Conservation (phyloP, 2,329 filamentous ascomycete species). For the Penicillium sp. region DNA sequence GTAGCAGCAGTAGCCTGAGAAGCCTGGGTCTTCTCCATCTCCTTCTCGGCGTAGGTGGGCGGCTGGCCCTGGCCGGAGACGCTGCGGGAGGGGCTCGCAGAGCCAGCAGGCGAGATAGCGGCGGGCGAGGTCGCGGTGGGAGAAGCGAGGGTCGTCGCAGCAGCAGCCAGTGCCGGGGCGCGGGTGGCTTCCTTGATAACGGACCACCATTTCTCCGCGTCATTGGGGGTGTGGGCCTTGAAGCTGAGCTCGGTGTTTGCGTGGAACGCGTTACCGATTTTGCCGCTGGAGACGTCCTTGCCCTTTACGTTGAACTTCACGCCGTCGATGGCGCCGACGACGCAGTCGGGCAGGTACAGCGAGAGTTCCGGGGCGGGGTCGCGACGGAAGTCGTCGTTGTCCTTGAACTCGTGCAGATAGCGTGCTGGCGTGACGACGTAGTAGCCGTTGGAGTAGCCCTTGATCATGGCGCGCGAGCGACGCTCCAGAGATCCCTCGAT, state of each 20-base stretch:
- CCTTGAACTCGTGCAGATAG: slow-evolving; percentile 95
- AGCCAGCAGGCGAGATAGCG: slow-evolving; percentile 13
- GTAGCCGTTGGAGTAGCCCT: slow-evolving; percentile 76
- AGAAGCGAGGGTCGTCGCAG: slow-evolving; percentile 6
- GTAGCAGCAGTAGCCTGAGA: neutral
- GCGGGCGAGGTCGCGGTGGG: slow-evolving; percentile 15
- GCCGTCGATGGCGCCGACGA: slow-evolving; percentile 69
- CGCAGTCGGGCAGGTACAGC: slow-evolving; percentile 87
- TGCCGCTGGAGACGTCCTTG: slow-evolving; percentile 79
- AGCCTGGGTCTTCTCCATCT: slow-evolving; percentile 10
- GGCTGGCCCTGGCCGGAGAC: slow-evolving; percentile 18
- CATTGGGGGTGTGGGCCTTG: slow-evolving; percentile 78
- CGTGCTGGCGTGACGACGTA: slow-evolving; percentile 87
- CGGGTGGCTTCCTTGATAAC: slow-evolving; percentile 55
- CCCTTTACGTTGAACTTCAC: slow-evolving; percentile 94
- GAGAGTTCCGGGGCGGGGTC: slow-evolving; percentile 74
- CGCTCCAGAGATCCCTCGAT: slow-evolving; percentile 88
- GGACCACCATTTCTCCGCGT: slow-evolving; percentile 83
- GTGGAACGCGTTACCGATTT: slow-evolving; percentile 75
- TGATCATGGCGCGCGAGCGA: slow-evolving; percentile 81
- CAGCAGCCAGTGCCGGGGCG: slow-evolving; percentile 1
- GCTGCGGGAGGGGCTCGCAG: slow-evolving; percentile 14
- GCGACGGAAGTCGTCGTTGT: slow-evolving; percentile 69
- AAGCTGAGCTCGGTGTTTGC: slow-evolving; percentile 79
- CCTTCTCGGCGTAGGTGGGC: slow-evolving; percentile 30